Evolutionary conservation across 2,329 filamentous ascomycete species (phyloP), one percentile per base, ranked within the genome.

Genomic region (Fragosphaeria purpurea): DNA sequence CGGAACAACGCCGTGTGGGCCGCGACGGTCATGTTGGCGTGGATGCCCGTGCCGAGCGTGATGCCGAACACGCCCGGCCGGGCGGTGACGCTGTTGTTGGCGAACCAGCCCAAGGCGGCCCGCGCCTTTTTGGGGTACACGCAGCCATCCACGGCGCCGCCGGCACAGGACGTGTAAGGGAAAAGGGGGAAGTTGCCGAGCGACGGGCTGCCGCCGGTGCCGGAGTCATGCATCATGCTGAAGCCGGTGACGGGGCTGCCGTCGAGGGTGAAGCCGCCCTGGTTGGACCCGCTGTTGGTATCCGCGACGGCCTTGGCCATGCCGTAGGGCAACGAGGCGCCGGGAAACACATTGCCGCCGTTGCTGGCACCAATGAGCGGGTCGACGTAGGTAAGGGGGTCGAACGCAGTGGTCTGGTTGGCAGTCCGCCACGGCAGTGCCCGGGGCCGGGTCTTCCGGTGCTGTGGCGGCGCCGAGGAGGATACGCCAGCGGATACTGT

Each of bases 111-210:
- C 51, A 67, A 68, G 2, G 53, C 57, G 46, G 45, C 67, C 55
- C 59, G 71, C 56, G 60, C 56, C 53, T 64, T 66, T 57, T 78
- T 78, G 9, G 76, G 73, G 59, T 79, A 87, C 10, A 67, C 69
- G 62, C 84, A 87, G 7, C 70, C 68, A 58, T 86, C 70, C 49
- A 88, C 64, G 40, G 81, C 74, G 53, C 85, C 77, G 11, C 69
- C 72, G 0, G 75, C 70, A 55, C 85, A 88, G 41, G 71, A 70
- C 4, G 75, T 67, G 54, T 86, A 83, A 0, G 83, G 74, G 55
- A 88, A 88, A 1, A 88, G 68, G 0, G 85, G 81, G 48, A 88
- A 88, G 60, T 86, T 87, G 11, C 84, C 85, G 12, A 88, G 66
- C 4, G 81, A 86, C 0, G 83, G 78, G 1, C 66, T 64, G 7